Base-by-base conservation (phyloP, 139 green algal species). In the Ulvella scutata region DNA sequence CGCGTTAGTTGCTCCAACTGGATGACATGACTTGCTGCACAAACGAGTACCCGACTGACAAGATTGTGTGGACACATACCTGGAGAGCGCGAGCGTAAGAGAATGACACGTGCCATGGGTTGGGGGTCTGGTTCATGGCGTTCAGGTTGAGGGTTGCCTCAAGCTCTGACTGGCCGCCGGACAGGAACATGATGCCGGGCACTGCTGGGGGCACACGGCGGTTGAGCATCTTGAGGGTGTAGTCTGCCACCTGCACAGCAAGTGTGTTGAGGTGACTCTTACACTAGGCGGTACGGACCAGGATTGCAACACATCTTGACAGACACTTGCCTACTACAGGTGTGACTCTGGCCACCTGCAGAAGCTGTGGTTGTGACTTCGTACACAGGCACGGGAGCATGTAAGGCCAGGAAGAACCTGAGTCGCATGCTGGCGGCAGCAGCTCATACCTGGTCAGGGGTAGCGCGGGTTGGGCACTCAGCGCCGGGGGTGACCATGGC, bases 21-120 rank as follows among this genome's bases (percentile, higher is more conserved):
- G n/a, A n/a, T n/a, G n/a, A n/a, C n/a, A n/a, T n/a, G n/a, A n/a
- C n/a, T n/a, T n/a, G n/a, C n/a, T n/a, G n/a, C n/a, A n/a, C n/a
- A n/a, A n/a, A n/a, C n/a, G n/a, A n/a, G n/a, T n/a, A n/a, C n/a
- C n/a, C n/a, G n/a, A n/a, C n/a, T n/a, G n/a, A 37, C 35, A 89
- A n/a, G n/a, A n/a, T n/a, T n/a, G n/a, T n/a, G n/a, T n/a, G 75
- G 28, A 85, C 82, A 13, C 81, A 76, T 79, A 87, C 87, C 86
- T 96, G 92, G 76, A 99, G 91, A 21, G 95, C 95, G 79, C 95
- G 93, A 23, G 95, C 95, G 86, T 98, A 99, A n/a, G 93, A 98
- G 95, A 99, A 99, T 43, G 95, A 98, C 86, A 99, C 95, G 85
- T 98, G 94, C 95, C 95, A 99, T n/a, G 95, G 95, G 92, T 99